Percentiles rank a stretch among this genome's conserved stretches.
Evolutionary conservation across 352 stramenopile species (phyloP).

Genomic region (Pythium grandisporangium): DNA sequence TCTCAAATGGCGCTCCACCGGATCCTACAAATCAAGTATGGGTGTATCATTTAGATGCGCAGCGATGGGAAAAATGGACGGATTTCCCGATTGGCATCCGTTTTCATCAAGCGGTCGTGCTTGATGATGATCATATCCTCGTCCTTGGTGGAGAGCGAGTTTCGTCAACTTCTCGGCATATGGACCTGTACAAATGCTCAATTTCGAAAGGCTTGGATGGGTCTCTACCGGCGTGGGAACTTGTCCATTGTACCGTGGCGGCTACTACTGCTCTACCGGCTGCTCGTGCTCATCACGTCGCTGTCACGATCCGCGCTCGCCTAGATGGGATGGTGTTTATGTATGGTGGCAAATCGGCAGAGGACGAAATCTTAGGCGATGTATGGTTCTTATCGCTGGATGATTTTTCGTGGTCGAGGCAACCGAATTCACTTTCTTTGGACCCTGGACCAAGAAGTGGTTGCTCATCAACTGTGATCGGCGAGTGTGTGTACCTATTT

Average conservation of each 20-base stretch:
- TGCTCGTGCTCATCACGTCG: conserved; percentile 60
- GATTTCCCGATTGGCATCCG: conserved; percentile 78
- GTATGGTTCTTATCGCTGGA: conserved; percentile 78
- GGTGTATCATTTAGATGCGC: conserved; percentile 40
- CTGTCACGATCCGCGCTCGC: conserved; percentile 52
- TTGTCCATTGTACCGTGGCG: conserved; percentile 59
- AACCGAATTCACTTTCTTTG: conserved; percentile 63
- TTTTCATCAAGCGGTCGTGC: conserved; percentile 62
- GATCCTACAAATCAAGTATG: conserved; percentile 69
- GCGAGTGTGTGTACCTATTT: conserved; percentile 80
- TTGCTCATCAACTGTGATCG: conserved; percentile 60
- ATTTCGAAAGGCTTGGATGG: conserved; percentile 45
- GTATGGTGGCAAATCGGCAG: conserved; percentile 67
- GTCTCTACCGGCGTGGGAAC: conserved; percentile 60
- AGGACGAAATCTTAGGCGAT: conserved; percentile 68
- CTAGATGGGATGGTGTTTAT: conserved; percentile 78
- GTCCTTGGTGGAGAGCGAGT: conserved; percentile 77
- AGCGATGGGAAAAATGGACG: conserved; percentile 64
- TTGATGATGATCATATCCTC: conserved; percentile 68
- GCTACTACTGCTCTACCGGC: conserved; percentile 52
- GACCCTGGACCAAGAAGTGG: conserved; percentile 65
- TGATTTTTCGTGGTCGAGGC: conserved; percentile 69
- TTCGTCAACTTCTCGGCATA: conserved; percentile 61
- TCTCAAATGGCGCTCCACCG: conserved; percentile 3
- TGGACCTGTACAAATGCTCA: conserved; percentile 80